Evolutionary conservation across 805 yeast species (phyloP).

Genomic region (Starmerella gropengiesseri): DNA sequence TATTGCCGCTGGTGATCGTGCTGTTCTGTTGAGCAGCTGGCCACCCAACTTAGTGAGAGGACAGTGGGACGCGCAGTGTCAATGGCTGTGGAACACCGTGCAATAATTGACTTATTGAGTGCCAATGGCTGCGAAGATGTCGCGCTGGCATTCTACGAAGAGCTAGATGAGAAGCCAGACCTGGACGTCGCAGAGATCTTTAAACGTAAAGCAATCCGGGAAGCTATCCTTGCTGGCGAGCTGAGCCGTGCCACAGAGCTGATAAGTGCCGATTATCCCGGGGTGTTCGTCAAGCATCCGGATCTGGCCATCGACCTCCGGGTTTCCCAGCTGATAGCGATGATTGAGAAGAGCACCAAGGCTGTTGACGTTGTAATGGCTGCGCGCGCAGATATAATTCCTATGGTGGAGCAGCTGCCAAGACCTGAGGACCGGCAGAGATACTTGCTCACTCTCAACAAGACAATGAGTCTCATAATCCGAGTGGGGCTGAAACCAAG

Average conservation of each 20-base stretch:
- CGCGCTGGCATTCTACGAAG: constrained; percentile 2
- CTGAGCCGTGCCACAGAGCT: not conserved
- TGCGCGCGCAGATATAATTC: constrained; percentile 6
- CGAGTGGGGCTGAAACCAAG: not conserved
- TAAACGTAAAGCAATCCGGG: constrained; percentile 2
- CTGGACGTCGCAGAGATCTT: constrained; percentile 1
- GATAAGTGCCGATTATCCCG: not conserved
- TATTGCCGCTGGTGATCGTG: too few species aligned
- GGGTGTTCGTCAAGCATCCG: not conserved
- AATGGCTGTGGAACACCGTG: not conserved
- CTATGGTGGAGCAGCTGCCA: constrained; percentile 5
- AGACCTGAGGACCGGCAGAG: not conserved
- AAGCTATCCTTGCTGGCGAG: not conserved
- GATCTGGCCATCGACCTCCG: not conserved
- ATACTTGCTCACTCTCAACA: constrained; percentile 2
- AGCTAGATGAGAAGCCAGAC: not conserved
- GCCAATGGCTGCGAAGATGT: not conserved
- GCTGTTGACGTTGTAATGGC: constrained; percentile 1
- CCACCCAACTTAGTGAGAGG: not conserved
- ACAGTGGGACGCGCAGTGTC: not conserved
- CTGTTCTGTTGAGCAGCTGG: not conserved
- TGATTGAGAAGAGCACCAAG: not conserved
- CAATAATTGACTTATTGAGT: constrained; percentile 4
- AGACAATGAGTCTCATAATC: constrained; percentile 5
- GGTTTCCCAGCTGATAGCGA: constrained; percentile 1